A percentile compares a stretch with the other conserved stretches of the same genome.
These are phyloP conservation scores for Clarireedia monteithiana DNA, from an alignment of 2,329 filamentous ascomycete species.

Conservation along the genomic window DNA sequence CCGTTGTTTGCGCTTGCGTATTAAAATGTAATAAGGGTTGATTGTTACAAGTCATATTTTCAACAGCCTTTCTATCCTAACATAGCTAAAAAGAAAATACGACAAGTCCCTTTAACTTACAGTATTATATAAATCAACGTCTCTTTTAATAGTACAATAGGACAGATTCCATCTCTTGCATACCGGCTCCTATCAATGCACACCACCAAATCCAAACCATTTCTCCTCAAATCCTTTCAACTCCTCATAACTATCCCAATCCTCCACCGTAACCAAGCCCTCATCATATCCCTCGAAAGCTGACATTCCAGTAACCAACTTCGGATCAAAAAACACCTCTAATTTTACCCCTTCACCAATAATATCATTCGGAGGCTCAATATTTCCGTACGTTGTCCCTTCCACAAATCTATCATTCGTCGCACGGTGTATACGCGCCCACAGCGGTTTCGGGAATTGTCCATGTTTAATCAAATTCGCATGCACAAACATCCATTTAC, in stretches of 20 bases:
- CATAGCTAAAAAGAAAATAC: too few relatives aligned
- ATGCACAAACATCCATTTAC: conserved; percentile 19
- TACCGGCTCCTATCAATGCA: conserved; percentile 5
- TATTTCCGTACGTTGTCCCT: conserved; percentile 16
- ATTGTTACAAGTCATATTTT: too few relatives aligned
- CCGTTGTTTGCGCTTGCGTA: too few relatives aligned
- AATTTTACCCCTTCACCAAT: conserved; percentile 15
- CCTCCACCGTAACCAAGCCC: conserved; percentile 11
- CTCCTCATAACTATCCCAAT: conserved; percentile 18
- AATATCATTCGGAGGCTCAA: conserved; percentile 14
- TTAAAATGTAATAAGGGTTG: too few relatives aligned
- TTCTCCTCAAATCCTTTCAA: conserved; percentile 16
- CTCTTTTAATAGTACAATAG: too few relatives aligned
- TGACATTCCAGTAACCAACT: conserved; percentile 11
- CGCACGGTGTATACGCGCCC: conserved; percentile 14
- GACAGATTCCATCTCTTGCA: too few relatives aligned
- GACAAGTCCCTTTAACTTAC: too few relatives aligned
- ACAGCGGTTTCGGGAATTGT: conserved; percentile 10
- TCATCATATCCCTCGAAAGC: conserved; percentile 14
- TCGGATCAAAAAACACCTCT: conserved; percentile 9
- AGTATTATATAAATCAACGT: too few relatives aligned
- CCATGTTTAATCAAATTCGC: conserved; percentile 19
- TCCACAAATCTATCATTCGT: conserved; percentile 10
- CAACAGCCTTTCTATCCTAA: too few relatives aligned
- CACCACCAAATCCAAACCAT: conserved; percentile 17